Percentiles rank a stretch among this genome's conserved stretches.
phyloP scores from a whole-genome alignment of 306 rosid species.

The Macrotyloma uniflorum region DNA sequence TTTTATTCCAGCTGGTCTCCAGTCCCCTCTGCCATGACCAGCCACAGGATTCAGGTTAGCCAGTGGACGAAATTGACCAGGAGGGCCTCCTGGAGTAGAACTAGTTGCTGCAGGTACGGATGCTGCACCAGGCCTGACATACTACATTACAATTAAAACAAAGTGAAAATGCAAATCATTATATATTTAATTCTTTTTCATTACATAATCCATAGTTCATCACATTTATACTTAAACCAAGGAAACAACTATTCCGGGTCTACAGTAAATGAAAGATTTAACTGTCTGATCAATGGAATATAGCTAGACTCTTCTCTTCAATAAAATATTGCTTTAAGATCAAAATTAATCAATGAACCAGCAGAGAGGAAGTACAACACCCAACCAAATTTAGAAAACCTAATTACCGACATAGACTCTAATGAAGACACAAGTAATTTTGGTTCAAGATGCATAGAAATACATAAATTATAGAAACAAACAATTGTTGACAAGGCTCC shows the following conservation, averaged over 20 bases:
- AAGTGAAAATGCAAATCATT: constrained; percentile 21
- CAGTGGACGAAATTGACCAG: constrained; percentile 86
- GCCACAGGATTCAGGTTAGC: constrained; percentile 47
- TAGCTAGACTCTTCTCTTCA: constrained; percentile 16
- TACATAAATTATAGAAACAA: not conserved
- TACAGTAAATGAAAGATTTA: constrained; percentile 14
- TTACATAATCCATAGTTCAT: constrained; percentile 2
- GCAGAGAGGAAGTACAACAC: not conserved
- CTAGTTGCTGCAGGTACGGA: constrained; percentile 64
- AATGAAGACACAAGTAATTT: not conserved
- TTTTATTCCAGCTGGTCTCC: constrained; percentile 88
- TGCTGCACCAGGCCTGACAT: constrained; percentile 96
- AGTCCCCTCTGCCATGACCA: constrained; percentile 98
- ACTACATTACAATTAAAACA: constrained; percentile 20
- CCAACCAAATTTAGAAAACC: not conserved
- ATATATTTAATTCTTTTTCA: not conserved
- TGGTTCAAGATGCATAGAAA: constrained; percentile 2
- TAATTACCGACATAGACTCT: not conserved
- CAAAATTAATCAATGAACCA: constrained; percentile 12
- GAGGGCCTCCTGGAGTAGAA: constrained; percentile 71
- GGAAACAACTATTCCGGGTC: not conserved
- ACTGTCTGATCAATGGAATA: constrained; percentile 5
- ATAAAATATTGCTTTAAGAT: constrained; percentile 3
- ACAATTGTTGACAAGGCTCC: not conserved
- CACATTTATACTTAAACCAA: constrained; percentile 23